These are phyloP conservation scores for Betula pendula DNA, from an alignment of 306 rosid species.

Conservation along the genomic window DNA sequence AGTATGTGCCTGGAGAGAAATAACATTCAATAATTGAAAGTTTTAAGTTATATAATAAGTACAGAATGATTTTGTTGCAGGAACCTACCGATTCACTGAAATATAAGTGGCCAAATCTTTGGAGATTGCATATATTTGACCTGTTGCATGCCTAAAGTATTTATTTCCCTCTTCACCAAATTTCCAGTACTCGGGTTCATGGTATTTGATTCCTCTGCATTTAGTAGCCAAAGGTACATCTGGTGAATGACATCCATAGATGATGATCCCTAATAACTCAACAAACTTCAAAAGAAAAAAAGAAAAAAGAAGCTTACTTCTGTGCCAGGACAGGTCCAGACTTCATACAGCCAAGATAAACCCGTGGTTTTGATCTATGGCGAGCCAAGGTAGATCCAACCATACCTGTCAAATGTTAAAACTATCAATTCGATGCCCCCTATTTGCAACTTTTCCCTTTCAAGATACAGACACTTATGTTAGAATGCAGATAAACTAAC, in stretches of 20 bases:
- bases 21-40: not conserved
- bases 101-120: constrained; percentile 65
- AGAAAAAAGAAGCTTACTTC: constrained; percentile 41
- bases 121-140: constrained; percentile 55
- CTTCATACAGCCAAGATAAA: constrained; percentile 66
- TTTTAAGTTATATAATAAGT: not conserved
- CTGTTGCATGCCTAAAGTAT: constrained; percentile 64
- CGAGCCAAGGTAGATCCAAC: constrained; percentile 61
- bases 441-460: not conserved
- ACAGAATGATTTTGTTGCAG: not conserved
- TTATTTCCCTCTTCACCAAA: constrained; percentile 66
- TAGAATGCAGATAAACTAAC: constrained; percentile 27
- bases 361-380: constrained; percentile 58
- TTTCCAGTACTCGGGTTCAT: constrained; percentile 68
- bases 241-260: constrained; percentile 4
- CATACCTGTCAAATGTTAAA: constrained; percentile 43
- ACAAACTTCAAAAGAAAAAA: not conserved
- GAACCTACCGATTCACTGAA: constrained; percentile 45
- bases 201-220: constrained; percentile 52
- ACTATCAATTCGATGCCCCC: not conserved
- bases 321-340: constrained; percentile 63
- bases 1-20: constrained; percentile 43
- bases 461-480: not conserved
- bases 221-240: not conserved
- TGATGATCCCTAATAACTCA: not conserved